A percentile compares a stretch with the other conserved stretches of the same genome.
These are phyloP conservation scores for Pholiota microspora DNA, from an alignment of 768 basidiomycete genomes.

Conservation along the genomic window DNA sequence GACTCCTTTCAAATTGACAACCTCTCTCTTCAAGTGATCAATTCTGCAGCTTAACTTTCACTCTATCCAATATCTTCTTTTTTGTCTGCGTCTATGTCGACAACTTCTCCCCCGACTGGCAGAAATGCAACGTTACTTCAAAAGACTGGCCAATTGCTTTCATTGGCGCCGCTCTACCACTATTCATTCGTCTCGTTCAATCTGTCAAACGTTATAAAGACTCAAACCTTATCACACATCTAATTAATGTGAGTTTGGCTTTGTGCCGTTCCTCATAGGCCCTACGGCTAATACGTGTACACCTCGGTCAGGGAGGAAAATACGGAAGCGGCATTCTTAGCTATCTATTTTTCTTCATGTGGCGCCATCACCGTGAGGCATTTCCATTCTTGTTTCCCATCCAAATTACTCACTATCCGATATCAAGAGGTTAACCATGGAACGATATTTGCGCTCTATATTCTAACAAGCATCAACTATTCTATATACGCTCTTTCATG, in stretches of 20 bases:
- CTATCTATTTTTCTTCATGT: slow-evolving; percentile 70
- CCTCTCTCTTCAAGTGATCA: slow-evolving; percentile 57
- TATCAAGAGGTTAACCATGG: slow-evolving; percentile 31
- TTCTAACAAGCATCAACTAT: slow-evolving; percentile 59
- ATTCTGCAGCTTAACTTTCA: slow-evolving; percentile 76
- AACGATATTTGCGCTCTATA: slow-evolving; percentile 63
- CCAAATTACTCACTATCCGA: background rate
- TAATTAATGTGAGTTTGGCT: slow-evolving; percentile 71
- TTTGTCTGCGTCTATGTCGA: slow-evolving; percentile 71
- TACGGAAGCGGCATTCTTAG: slow-evolving; percentile 67
- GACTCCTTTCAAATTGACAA: background rate
- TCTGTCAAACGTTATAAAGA: slow-evolving; percentile 86
- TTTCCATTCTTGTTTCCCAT: slow-evolving; percentile 12
- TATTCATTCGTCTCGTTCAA: slow-evolving; percentile 78
- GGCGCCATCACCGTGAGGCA: slow-evolving; percentile 63
- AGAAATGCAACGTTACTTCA: slow-evolving; percentile 42
- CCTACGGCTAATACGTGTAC: slow-evolving; percentile 1
- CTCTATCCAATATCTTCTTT: slow-evolving; percentile 70
- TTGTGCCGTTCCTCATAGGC: background rate
- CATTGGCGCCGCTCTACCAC: slow-evolving; percentile 61
- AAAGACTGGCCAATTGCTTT: slow-evolving; percentile 63
- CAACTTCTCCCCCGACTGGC: slow-evolving; percentile 48
- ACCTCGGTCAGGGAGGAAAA: slow-evolving; percentile 85
- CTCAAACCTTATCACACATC: slow-evolving; percentile 68
- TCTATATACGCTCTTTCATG: slow-evolving; percentile 75